Base-by-base conservation (phyloP, 257 asterid species). In the Misopates orontium region DNA sequence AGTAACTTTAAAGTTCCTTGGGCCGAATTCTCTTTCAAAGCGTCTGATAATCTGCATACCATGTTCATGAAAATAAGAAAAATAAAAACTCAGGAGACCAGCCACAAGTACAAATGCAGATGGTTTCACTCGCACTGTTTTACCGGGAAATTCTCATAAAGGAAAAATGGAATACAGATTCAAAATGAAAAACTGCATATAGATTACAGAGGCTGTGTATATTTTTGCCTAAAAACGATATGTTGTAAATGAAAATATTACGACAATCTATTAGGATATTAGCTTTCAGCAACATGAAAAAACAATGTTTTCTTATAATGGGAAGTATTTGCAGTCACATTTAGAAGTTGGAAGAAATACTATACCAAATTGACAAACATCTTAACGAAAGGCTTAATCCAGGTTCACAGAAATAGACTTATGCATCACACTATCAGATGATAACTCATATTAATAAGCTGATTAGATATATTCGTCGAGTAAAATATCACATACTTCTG, bases 1-100 rank as follows among this genome's bases (percentile, higher is more conserved):
- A 11, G 80, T 79, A 66, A 90, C 78, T 58, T 70, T 83, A 63
- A 79, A 86, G 88, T 94, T 88, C 68, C 97, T 81, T 12, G 70
- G 78, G 60, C 99, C 97, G 68, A 94, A 94, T 75, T 71, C 90
- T 60, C 71, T 69, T 76, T 94, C 96, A 57, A 87, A 78, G 56
- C 97, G 99, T 44, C 69, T 74, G 76, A 86, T 71, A 69, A 86
- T 80, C 99, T 94, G 77, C 48, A 78, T 63, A 68, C 71, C 59
- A 50, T 19, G 54, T 6, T 58, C 22, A 57, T 21, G 68, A 55
- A 51, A 58, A 71, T 56, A 40, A 50, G 55, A 52, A 42, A 41
- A 50, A 50, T 13, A 28, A 36, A 61, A 53, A 28, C 13, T 23
- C 13, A 59, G 28, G 39, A 64, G 60, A 67, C n/a, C 64, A 70